Base-by-base conservation (phyloP, 805 yeast species). In the Saccharomycopsis malanga region DNA sequence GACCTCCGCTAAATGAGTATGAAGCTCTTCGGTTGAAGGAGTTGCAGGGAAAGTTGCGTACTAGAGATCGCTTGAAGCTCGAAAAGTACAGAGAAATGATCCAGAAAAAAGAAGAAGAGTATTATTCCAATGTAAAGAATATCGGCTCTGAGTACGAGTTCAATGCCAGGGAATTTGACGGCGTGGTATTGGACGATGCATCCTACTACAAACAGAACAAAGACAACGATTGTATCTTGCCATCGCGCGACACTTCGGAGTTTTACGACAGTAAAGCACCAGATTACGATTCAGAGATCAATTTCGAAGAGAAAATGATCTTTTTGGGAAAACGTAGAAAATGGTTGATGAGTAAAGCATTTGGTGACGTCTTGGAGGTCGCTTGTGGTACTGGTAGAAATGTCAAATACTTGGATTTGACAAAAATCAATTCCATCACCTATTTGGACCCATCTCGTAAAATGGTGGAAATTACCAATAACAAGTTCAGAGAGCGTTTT, bases 301-400 rank as follows among this genome's bases (percentile, higher is more conserved):
- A 83, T 56, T 48, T 67, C 69, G 66, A 80, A 70, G 74, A 71
- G 55, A 63, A 59, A 45, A 57, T 67, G 55, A 66, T 72, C 39
- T 56, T 67, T 35, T 62, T 72, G 69, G 72, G 81, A 48, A 72
- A 70, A 57, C 72, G 84, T 64, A 73, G 96, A 57, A 79, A 79
- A 56, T 82, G 93, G 85, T 62, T 84, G 39, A 84, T 85, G 88
- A 74, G 70, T 32, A 84, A 83, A 52, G 74, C 82, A 42, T 67
- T 70, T 49, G 98, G 98, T 20, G 96, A 93, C 60, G 96, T 88
- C 1, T 67, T 93, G 48, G 98, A 93, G 63, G 93, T 91, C 9
- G 83, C 97, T 0, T 86, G 95, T 60, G 98, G 98, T 49, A 93
- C 98, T 0, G 98, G 98, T 4, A 74, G 98, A 63, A 93, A 93